These are phyloP conservation scores for Candida stauntonica DNA, from an alignment of 805 yeast species.

Conservation along the genomic window DNA sequence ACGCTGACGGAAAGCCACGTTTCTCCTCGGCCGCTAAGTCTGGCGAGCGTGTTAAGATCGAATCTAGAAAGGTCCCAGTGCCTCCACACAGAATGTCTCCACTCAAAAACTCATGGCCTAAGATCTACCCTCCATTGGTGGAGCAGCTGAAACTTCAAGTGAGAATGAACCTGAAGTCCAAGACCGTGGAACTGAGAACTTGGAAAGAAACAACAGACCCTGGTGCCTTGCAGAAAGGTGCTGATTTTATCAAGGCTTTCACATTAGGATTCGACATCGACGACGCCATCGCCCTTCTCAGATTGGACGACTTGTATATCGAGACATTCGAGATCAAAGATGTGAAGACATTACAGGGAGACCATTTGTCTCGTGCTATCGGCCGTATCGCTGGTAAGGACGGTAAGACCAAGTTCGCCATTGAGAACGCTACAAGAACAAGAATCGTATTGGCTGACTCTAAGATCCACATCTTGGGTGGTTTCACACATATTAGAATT, in stretches of 20 bases:
- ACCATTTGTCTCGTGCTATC: slow-evolving; percentile 96
- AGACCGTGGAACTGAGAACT: slow-evolving; percentile 83
- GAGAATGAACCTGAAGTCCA: slow-evolving; percentile 88
- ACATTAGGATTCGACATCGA: slow-evolving; percentile 95
- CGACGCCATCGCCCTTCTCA: slow-evolving; percentile 90
- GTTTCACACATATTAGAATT: slow-evolving; percentile 94
- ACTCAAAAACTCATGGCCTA: slow-evolving; percentile 83
- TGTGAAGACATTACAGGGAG: slow-evolving; percentile 92
- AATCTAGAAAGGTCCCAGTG: slow-evolving; percentile 83
- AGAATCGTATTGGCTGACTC: slow-evolving; percentile 96
- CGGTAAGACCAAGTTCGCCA: slow-evolving; percentile 97
- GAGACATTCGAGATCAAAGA: slow-evolving; percentile 97
- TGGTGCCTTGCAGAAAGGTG: slow-evolving; percentile 96
- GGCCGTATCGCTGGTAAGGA: slow-evolving; percentile 99
- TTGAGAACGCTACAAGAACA: slow-evolving; percentile 97
- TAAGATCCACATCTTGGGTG: slow-evolving; percentile 94
- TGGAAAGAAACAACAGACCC: slow-evolving; percentile 78
- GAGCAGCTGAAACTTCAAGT: slow-evolving; percentile 94
- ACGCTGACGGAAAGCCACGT: slow-evolving; percentile 84
- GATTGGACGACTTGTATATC: slow-evolving; percentile 93
- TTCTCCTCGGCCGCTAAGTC: slow-evolving; percentile 68
- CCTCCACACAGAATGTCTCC: slow-evolving; percentile 99
- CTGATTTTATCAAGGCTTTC: slow-evolving; percentile 93
- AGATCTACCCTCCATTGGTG: slow-evolving; percentile 92
- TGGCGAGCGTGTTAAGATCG: slow-evolving; percentile 65